Percentiles rank a stretch among this genome's conserved stretches.
phyloP scores from a whole-genome alignment of 192 early-diverging fungal species.

The Coemansia javaensis region DNA sequence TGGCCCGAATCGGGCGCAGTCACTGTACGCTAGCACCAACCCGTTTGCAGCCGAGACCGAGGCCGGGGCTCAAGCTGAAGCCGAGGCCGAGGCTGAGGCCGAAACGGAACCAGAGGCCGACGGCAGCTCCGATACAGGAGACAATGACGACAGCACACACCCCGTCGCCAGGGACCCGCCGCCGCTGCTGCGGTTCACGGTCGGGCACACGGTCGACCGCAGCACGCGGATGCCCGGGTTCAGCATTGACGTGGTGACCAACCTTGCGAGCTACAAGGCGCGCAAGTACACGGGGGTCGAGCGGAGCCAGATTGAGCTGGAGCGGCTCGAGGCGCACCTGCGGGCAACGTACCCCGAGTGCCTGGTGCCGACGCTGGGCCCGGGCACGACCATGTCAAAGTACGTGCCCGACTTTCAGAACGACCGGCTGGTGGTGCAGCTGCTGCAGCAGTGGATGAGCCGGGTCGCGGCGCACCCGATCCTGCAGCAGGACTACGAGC shows the following conservation, averaged over 20 bases:
- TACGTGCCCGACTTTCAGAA: slow-evolving; percentile 50
- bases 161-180: not conserved
- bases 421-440: slow-evolving; percentile 42
- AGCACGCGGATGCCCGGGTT: slow-evolving; percentile 34
- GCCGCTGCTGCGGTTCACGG: slow-evolving; percentile 31
- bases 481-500: slow-evolving; percentile 51
- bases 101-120: not conserved
- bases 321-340: slow-evolving; percentile 46
- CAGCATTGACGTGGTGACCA: slow-evolving; percentile 38
- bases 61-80: not conserved
- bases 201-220: slow-evolving; percentile 45
- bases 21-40: slow-evolving; percentile 19
- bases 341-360: slow-evolving; percentile 51
- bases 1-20: slow-evolving; percentile 34
- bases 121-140: not conserved
- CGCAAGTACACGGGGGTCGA: slow-evolving; percentile 46
- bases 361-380: slow-evolving; percentile 44
- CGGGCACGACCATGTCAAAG: slow-evolving; percentile 40
- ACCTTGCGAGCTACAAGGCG: slow-evolving; percentile 41
- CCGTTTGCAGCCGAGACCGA: slow-evolving; percentile 19
- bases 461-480: slow-evolving; percentile 46
- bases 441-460: slow-evolving; percentile 49
- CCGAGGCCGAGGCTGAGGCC: slow-evolving; percentile 1
- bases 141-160: no score
- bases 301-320: slow-evolving; percentile 49